phyloP scores from a whole-genome alignment of 2,329 filamentous ascomycete species.

The Penicillium capsulatum region DNA sequence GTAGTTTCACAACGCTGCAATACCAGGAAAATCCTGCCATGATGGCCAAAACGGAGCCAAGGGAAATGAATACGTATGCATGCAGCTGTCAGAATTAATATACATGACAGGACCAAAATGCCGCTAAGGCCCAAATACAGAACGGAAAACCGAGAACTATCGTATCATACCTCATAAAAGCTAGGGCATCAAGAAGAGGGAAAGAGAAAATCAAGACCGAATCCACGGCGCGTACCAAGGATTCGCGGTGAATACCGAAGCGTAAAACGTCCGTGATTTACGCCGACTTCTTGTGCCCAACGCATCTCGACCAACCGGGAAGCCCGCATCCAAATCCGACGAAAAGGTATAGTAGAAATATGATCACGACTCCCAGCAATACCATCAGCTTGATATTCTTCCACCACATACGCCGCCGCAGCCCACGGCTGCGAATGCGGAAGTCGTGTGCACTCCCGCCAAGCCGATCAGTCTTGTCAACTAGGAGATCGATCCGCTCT shows the following conservation, averaged over 20 bases:
- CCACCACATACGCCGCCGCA: conserved; percentile 98
- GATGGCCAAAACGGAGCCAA: too few species aligned
- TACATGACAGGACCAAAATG: too few species aligned
- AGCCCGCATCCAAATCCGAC: conserved; percentile 69
- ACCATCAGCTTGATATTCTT: conserved; percentile 97
- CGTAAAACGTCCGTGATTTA: background rate
- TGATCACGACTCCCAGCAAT: conserved; percentile 64
- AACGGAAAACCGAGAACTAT: background rate
- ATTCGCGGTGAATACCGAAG: background rate
- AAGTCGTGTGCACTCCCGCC: conserved; percentile 89
- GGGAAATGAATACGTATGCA: too few species aligned
- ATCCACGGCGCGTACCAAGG: conserved; percentile 10
- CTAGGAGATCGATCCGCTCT: conserved; percentile 86
- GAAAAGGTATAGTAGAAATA: conserved; percentile 68
- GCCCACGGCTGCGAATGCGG: conserved; percentile 73
- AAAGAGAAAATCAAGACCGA: background rate
- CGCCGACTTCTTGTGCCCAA: conserved; percentile 25
- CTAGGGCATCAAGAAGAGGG: conserved; percentile 2
- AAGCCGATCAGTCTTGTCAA: conserved; percentile 92
- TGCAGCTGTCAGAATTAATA: too few species aligned
- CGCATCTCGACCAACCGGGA: conserved; percentile 51
- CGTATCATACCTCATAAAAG: conserved; percentile 17
- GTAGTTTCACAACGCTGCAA: too few species aligned
- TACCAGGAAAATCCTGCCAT: too few species aligned
- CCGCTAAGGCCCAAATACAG: background rate